These are phyloP conservation scores for Crucihimalaya himalaica DNA, from an alignment of 345 rosid genomes.

Conservation along the genomic window DNA sequence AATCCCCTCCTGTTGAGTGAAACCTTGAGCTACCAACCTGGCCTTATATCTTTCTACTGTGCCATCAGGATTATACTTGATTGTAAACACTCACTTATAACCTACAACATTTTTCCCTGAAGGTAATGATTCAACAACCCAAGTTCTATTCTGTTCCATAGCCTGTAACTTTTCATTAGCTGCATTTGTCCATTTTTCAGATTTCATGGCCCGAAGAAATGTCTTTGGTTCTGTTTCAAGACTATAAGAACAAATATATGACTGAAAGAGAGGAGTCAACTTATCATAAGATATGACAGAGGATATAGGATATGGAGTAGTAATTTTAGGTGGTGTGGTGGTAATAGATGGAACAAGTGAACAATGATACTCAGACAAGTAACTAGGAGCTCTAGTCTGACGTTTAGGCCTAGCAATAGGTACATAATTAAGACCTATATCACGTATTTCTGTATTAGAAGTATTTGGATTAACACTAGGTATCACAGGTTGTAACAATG, in stretches of 20 bases:
- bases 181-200: too few relatives aligned
- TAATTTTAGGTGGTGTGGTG: too few relatives aligned
- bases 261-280: too few relatives aligned
- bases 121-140: background rate
- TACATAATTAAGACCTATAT: too few relatives aligned
- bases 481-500: too few relatives aligned
- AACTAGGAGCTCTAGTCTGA: background rate
- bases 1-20: background rate
- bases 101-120: background rate
- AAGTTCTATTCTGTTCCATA: background rate
- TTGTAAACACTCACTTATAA: background rate
- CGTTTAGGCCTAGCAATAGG: background rate
- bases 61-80: background rate
- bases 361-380: background rate
- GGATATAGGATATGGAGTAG: too few relatives aligned
- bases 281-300: too few relatives aligned
- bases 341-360: background rate
- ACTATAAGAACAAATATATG: too few relatives aligned
- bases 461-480: too few relatives aligned
- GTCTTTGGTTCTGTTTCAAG: too few relatives aligned
- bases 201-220: too few relatives aligned
- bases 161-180: background rate
- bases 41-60: background rate
- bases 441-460: too few relatives aligned
- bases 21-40: accelerated